Conservation (phyloP, 2,329 filamentous ascomycete genomes). For the Verticillium alfalfae region DNA sequence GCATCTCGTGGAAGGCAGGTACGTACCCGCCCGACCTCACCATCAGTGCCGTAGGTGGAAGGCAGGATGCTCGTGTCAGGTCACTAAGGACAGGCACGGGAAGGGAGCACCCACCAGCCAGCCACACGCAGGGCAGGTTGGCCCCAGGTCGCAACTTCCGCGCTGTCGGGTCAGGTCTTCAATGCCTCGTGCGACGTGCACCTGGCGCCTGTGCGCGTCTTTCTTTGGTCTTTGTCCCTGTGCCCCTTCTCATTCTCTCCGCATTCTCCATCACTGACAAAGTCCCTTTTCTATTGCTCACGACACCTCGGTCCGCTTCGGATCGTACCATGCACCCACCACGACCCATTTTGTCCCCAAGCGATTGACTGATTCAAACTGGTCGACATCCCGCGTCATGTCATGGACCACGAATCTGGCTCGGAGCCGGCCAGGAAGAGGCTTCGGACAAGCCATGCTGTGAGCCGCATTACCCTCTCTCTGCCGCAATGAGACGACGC, state of each 20-base stretch:
- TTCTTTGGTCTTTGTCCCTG: not conserved
- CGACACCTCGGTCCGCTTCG: not conserved
- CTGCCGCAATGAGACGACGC: not conserved
- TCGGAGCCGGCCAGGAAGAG: constrained; percentile 30
- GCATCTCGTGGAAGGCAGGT: not conserved
- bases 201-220: not conserved
- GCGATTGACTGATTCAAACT: not conserved
- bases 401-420: constrained; percentile 17
- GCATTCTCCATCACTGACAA: not conserved
- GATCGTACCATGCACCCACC: not conserved
- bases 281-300: not conserved
- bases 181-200: not conserved
- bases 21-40: not conserved
- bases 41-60: no score
- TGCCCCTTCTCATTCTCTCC: not conserved
- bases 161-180: not conserved
- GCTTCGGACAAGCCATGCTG: constrained; percentile 34
- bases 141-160: not conserved
- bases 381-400: not conserved
- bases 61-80: not conserved
- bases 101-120: not conserved
- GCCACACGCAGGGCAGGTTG: not conserved
- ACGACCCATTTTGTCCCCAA: not conserved
- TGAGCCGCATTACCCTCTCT: constrained; percentile 15
- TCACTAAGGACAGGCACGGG: not conserved